These are phyloP conservation scores for Sanghuangporus sanghuang DNA, from an alignment of 1,284 basidiomycete genomes.

Conservation along the genomic window DNA sequence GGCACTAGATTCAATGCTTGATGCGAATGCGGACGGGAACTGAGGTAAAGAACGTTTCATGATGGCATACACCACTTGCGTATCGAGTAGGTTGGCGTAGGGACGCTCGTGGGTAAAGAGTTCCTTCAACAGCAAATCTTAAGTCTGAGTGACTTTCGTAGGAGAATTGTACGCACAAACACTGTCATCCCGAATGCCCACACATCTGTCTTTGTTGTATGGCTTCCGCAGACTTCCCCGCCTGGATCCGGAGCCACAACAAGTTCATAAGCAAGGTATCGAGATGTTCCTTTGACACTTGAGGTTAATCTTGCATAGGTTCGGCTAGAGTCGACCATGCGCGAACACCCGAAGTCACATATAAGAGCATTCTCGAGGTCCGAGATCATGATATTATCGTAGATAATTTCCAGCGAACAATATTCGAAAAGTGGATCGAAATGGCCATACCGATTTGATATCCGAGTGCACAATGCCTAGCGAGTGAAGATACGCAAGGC, in stretches of 20 bases:
- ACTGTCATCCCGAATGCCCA: constrained; percentile 10
- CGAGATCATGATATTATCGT: constrained; percentile 5
- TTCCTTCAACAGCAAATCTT: background rate
- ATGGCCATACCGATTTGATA: constrained; percentile 6
- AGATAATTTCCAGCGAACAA: background rate
- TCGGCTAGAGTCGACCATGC: background rate
- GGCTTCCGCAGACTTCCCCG: background rate
- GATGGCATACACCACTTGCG: background rate
- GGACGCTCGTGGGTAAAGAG: background rate
- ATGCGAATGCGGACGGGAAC: background rate
- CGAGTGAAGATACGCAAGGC: constrained; percentile 1
- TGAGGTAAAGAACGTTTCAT: background rate
- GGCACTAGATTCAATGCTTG: background rate
- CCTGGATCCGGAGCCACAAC: background rate
- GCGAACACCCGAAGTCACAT: constrained; percentile 6
- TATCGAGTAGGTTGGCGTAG: background rate
- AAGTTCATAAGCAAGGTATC: constrained; percentile 3
- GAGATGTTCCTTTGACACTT: background rate
- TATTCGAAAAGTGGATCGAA: background rate
- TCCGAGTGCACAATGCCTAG: constrained; percentile 1
- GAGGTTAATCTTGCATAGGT: background rate
- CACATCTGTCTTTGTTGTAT: constrained; percentile 4
- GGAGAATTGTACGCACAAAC: background rate
- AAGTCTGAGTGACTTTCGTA: background rate
- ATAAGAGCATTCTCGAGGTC: background rate